Evolutionary conservation across 202 grass and related monocot species (phyloP).

Genomic region (Panicum virgatum): DNA sequence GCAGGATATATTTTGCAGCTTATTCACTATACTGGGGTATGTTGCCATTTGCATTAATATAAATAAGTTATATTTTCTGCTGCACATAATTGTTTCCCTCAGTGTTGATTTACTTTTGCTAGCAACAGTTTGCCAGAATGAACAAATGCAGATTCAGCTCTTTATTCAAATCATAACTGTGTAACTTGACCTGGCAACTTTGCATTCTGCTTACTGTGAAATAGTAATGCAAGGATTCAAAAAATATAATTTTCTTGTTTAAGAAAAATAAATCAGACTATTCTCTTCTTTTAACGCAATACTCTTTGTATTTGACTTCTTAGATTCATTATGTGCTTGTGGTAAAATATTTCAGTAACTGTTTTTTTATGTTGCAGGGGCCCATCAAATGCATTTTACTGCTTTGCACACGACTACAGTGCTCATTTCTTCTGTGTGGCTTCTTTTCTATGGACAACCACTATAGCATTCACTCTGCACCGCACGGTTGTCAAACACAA

Average conservation of each 20-base stretch:
- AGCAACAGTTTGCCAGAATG: not conserved
- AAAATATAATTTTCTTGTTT: not conserved
- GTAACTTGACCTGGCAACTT: not conserved
- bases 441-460: slow-evolving; percentile 97
- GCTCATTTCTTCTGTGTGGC: slow-evolving; percentile 92
- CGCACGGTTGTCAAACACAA: slow-evolving; percentile 97
- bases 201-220: slow-evolving; percentile 9
- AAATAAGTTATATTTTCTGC: slow-evolving; percentile 18
- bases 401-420: slow-evolving; percentile 94
- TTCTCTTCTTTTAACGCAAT: slow-evolving; percentile 5
- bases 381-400: slow-evolving; percentile 87
- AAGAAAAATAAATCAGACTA: slow-evolving; percentile 30
- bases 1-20: slow-evolving; percentile 99
- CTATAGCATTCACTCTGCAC: slow-evolving; percentile 95
- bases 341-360: slow-evolving; percentile 4
- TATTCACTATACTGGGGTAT: slow-evolving; percentile 95
- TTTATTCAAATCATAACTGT: not conserved
- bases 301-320: not conserved
- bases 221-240: not conserved
- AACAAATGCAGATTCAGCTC: not conserved
- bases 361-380: slow-evolving; percentile 54
- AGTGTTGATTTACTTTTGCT: slow-evolving; percentile 13
- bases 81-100: slow-evolving; percentile 21
- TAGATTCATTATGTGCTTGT: slow-evolving; percentile 1
- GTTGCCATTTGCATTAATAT: slow-evolving; percentile 32